Evolutionary conservation across 345 rosid species (phyloP).

Genomic region (Microthlaspi erraticum): DNA sequence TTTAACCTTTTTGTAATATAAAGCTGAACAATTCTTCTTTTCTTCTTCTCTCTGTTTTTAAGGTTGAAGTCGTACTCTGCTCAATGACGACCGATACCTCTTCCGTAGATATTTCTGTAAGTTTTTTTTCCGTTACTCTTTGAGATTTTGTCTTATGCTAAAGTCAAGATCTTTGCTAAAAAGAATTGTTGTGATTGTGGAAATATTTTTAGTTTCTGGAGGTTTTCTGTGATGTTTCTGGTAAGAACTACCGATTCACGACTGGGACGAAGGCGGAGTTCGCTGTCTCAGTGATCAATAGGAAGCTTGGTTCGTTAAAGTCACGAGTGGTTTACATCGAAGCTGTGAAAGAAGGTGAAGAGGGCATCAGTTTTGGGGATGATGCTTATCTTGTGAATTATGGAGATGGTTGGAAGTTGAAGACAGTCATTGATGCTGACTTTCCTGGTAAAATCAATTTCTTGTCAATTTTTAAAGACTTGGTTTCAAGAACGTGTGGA

Average conservation of each 20-base stretch:
- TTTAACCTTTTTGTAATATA: no score
- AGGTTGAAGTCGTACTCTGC: neutral
- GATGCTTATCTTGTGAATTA: slow-evolving; percentile 65
- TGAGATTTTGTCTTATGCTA: neutral
- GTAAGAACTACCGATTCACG: slow-evolving; percentile 63
- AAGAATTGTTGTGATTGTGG: slow-evolving; percentile 1
- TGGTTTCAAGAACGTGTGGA: slow-evolving; percentile 23
- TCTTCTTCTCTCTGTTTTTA: no score
- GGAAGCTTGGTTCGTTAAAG: slow-evolving; percentile 54
- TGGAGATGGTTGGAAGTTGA: slow-evolving; percentile 73
- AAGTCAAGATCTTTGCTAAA: neutral
- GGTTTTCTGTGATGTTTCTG: slow-evolving; percentile 62
- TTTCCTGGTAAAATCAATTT: slow-evolving; percentile 41
- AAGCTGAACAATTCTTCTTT: no score
- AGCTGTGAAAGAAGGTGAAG: slow-evolving; percentile 72
- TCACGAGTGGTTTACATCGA: slow-evolving; percentile 60
- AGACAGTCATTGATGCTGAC: slow-evolving; percentile 56
- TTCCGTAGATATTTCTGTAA: neutral
- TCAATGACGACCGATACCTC: slow-evolving; percentile 1
- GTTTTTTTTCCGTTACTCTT: neutral
- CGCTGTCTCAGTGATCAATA: slow-evolving; percentile 76
- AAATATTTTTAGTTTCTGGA: slow-evolving; percentile 59
- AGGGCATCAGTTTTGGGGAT: slow-evolving; percentile 78
- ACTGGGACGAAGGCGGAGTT: slow-evolving; percentile 78
- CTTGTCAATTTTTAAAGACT: neutral